Base-by-base conservation (phyloP, 371 early-diverging fungal species). In the Dinochytrium kinnereticum region DNA sequence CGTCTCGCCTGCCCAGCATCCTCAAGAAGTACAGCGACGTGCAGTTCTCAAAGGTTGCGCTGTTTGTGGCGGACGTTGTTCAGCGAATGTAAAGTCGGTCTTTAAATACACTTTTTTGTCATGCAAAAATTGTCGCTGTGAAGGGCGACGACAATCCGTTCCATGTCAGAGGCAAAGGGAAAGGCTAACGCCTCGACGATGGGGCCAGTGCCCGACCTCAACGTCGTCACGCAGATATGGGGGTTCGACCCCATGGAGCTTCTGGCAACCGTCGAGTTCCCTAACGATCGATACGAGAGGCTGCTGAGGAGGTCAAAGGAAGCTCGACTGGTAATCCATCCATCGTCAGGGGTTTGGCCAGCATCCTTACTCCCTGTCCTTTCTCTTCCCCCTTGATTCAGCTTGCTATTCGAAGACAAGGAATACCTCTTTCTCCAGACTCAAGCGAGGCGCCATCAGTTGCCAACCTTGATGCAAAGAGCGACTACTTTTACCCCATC, bases 241-340 rank as follows among this genome's bases (percentile, higher is more conserved):
- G 87, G 85, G 0, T 85, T 86, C 53, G 85, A 87, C 57, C 85
- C 85, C 21, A 24, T 74, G 10, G 81, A 80, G 50, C 64, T 87
- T 28, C 74, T 87, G 2, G 68, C 34, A 36, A 73, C 71, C 2
- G 81, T 81, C 15, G 79, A 80, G 59, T 87, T 87, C 72, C 85
- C 85, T 21, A 80, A 82, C 66, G 85, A 87, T 68, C 59, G 76
- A n/a, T 78, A 72, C 65, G 84, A 85, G 59, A 44, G 73, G 17
- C 50, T 75, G 0, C 59, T 87, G 34, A 28, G 80, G 40, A 37
- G 65, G 19, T 74, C 76, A 5, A 74, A 73, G 51, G 67, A 61
- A 0, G 84, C 84, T 0, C 50, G 87, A 28, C 51, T 71, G 74
- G 87, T 81, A 57, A 51, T 19, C 7, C 1, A 1, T 31, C 21